Evolutionary conservation across 2,329 filamentous ascomycete genomes (phyloP).

Genomic region (Trichoderma aggressivum): DNA sequence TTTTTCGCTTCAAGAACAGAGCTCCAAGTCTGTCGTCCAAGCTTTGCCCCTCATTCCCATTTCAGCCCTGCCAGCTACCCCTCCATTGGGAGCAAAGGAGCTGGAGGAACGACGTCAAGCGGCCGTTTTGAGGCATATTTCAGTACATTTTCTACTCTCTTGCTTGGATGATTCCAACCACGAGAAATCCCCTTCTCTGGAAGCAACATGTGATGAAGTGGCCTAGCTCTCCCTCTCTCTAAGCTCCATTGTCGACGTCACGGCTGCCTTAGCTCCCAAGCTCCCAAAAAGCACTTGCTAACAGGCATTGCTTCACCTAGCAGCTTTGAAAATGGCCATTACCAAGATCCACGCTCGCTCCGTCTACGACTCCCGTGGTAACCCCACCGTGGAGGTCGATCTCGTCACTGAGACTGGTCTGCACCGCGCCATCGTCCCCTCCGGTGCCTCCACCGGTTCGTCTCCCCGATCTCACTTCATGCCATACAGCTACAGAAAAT

Average conservation of each 20-base stretch:
- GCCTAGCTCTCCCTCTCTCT: neutral
- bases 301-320: neutral
- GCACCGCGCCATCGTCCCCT: slow-evolving; percentile 96
- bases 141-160: neutral
- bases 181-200: neutral
- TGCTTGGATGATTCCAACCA: neutral
- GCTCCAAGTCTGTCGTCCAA: neutral
- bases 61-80: slow-evolving; percentile 18
- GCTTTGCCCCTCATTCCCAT: slow-evolving; percentile 18
- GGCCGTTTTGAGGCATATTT: slow-evolving; percentile 26
- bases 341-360: slow-evolving; percentile 87
- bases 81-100: slow-evolving; percentile 18
- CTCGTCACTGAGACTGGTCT: slow-evolving; percentile 94
- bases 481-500: slow-evolving; percentile 24
- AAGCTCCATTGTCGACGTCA: neutral
- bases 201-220: neutral
- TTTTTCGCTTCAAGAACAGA: neutral
- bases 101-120: slow-evolving; percentile 6
- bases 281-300: neutral
- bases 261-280: neutral
- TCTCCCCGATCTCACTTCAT: slow-evolving; percentile 29
- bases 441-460: slow-evolving; percentile 89
- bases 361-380: slow-evolving; percentile 97
- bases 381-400: slow-evolving; percentile 98
- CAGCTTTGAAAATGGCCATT: slow-evolving; percentile 70